phyloP scores from a whole-genome alignment of 2,329 filamentous ascomycete genomes.

The Epichloe festucae region DNA sequence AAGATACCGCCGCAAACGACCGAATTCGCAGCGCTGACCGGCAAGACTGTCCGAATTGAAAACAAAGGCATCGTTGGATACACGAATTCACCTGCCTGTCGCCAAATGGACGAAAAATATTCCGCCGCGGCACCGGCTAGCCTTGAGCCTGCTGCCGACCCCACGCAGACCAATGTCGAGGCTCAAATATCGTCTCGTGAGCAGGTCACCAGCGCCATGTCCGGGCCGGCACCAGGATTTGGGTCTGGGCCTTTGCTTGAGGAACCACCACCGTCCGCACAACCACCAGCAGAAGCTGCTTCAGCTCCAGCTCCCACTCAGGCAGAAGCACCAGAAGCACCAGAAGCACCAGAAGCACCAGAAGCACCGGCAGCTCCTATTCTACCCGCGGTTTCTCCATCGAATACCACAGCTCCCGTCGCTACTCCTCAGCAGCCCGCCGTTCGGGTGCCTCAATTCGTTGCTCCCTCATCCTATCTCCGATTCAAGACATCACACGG shows the following conservation, averaged over 20 bases:
- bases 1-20: slow-evolving; percentile 1
- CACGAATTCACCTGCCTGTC: neutral
- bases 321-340: too few species aligned
- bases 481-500: slow-evolving; percentile 24
- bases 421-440: slow-evolving; percentile 7
- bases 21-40: neutral
- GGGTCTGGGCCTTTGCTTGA: slow-evolving; percentile 4
- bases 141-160: slow-evolving; percentile 7
- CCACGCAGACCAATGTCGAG: slow-evolving; percentile 9
- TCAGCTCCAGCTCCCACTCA: too few species aligned
- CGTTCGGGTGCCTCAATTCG: slow-evolving; percentile 37
- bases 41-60: neutral
- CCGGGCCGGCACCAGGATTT: neutral
- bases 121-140: slow-evolving; percentile 3
- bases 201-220: slow-evolving; percentile 7
- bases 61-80: neutral
- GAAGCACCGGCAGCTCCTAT: neutral
- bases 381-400: neutral
- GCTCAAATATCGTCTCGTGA: slow-evolving; percentile 8
- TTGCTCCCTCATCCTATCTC: slow-evolving; percentile 48
- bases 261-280: slow-evolving; percentile 1
- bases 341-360: neutral
- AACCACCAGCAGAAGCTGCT: neutral
- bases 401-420: neutral
- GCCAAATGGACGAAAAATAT: slow-evolving; percentile 9